Evolutionary conservation across 345 rosid genomes (phyloP), one percentile per base, ranked within the genome.

Genomic region (Gossypium thurberi): DNA sequence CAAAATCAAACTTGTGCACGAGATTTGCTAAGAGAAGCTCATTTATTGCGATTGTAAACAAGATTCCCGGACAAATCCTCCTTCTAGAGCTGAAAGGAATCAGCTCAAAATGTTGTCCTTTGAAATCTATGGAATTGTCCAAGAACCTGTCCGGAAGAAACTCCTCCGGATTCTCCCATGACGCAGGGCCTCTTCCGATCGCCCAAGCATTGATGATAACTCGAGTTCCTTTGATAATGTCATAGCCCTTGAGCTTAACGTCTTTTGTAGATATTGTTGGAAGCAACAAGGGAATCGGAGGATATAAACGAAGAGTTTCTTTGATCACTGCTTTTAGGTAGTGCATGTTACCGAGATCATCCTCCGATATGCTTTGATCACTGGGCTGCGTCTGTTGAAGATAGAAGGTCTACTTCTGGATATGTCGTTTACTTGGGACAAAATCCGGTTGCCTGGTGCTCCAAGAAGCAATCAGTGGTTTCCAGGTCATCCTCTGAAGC

Each of bases 281-380:
- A 50, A 79, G 74, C 21, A 80, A 69, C 48, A 85, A 46, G 6
- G 86, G 86, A 37, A 83, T 8, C 12, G 86, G 85, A 17, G 79
- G 53, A 8, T 68, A 44, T 20, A 79, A 10, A 57, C 10, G 69
- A 44, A 44, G 13, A 44, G 48, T 44, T 13, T 44, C 48, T 44
- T 44, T 44, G 48, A 44, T 44, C 13, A 44, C 47, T 44, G 47
- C 47, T 44, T 44, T 44, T 44, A 44, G 48, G 48, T 44, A 44
- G 48, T 44, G 48, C 48, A 59, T 12, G 82, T 48, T 33, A 5
- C 6, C 7, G 1, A 5, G 1, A 33, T 33, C 40, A 33, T 33
- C 40, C 40, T 33, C 7, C 40, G 40, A 33, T 33, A 33, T 33
- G 15, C 40, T 20, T 13, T 20, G 21, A 0, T 0, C 0, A 20